Evolutionary conservation across 306 rosid genomes (phyloP).

Genomic region (Luffa acutangula): DNA sequence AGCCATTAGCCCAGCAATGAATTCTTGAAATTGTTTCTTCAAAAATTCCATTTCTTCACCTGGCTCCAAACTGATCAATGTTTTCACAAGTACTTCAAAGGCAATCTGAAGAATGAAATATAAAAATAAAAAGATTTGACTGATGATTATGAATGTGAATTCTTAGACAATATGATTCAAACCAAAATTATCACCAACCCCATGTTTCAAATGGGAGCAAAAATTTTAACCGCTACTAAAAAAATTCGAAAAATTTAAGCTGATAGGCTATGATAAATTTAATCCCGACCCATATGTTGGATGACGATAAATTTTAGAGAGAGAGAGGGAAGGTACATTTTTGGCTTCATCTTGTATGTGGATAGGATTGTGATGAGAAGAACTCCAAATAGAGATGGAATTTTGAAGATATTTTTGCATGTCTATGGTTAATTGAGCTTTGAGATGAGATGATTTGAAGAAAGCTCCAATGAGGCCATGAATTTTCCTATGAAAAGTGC

Average conservation of each 20-base stretch:
- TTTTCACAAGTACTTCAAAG: slow-evolving; percentile 87
- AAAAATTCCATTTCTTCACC: slow-evolving; percentile 73
- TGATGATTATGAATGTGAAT: neutral
- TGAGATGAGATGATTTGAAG: slow-evolving; percentile 40
- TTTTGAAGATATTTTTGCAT: neutral
- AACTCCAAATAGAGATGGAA: neutral
- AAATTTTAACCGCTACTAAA: neutral
- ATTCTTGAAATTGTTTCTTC: slow-evolving; percentile 67
- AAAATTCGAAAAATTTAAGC: neutral
- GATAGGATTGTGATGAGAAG: slow-evolving; percentile 1
- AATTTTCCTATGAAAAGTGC: slow-evolving; percentile 71
- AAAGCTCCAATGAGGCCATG: slow-evolving; percentile 83
- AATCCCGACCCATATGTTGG: too few relatives aligned
- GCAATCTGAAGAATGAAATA: slow-evolving; percentile 49
- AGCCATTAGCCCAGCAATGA: slow-evolving; percentile 89
- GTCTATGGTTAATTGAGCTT: neutral
- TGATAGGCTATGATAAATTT: neutral
- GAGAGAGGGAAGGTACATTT: slow-evolving; percentile 26
- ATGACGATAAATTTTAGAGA: neutral
- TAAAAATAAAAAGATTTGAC: neutral
- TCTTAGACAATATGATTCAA: neutral
- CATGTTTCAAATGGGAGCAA: neutral
- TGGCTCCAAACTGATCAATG: slow-evolving; percentile 85
- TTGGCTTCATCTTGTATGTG: slow-evolving; percentile 57
- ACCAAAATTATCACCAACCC: neutral